Evolutionary conservation across 2,329 filamentous ascomycete species (phyloP), one percentile per base, ranked within the genome.

Genomic region (Orbilia oligospora): DNA sequence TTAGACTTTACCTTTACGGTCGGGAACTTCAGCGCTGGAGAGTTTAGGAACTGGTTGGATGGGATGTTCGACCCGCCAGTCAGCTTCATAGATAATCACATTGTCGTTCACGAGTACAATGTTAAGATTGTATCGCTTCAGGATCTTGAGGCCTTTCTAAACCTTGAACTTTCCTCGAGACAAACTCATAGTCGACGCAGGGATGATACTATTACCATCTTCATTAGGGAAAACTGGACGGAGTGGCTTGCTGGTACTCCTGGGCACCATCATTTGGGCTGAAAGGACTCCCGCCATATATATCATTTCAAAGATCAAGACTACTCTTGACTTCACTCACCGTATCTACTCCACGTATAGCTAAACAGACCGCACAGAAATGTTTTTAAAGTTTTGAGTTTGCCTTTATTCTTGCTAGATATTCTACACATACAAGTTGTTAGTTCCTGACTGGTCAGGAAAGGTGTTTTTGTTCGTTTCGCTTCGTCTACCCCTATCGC

Each of bases 171-270:
- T 4, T 51, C 63, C 1, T 20, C 20, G 3, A 63, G 68, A 16
- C 63, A 46, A 18, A 18, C 33, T 14, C 36, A 44, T 27, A 27
- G n/a, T n/a, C 51, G 64, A 8, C 51, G 68, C 16, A 38, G 63
- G 27, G 68, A 71, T 27, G 30, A 72, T 49, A 36, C 33, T 9
- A 55, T 78, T 22, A 78, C 75, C 16, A 56, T 72, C 18, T 63
- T 72, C 18, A 69, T 78, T 65, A 63, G 64, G 9, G 75, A 78
- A 27, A 71, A 78, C 18, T 78, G 75, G 75, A 68, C 68, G 3
- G 67, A 67, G 10, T 66, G 38, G 30, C 24, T 71, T 14, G 64
- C 53, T n/a, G 46, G 53, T 1, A 72, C 75, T 0, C 75, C 68
- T 14, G 75, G 68, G 16, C 63, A 69, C 20, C 68, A 71, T 48